Base-by-base conservation (phyloP, 176 grass and related monocot genomes). In the Elymus sibiricus region DNA sequence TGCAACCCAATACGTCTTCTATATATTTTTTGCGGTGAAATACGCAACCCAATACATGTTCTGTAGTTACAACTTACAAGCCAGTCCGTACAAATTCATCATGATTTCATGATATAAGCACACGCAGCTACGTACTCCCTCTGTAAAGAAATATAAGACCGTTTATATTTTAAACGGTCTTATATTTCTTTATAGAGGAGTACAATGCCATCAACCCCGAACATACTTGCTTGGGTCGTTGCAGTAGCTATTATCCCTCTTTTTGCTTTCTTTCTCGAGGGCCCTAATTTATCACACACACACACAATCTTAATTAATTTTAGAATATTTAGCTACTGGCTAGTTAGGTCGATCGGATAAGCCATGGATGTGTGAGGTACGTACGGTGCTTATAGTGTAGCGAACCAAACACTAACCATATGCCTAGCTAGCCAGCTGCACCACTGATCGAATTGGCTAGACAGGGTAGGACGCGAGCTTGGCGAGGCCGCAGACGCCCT, bases 401-500 rank as follows among this genome's bases (percentile, higher is more conserved):
- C 32, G 47, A 34, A 55, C 39, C 37, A n/a, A 74, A 29, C 28
- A 31, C 5, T 31, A 76, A 21, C 19, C 60, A 47, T 67, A 46
- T 46, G 13, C 29, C 35, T 6, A 64, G 44, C 32, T 39, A 74
- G 43, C 70, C 42, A 74, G 70, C 7, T n/a, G n/a, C n/a, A n/a
- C n/a, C n/a, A n/a, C n/a, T n/a, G n/a, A n/a, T n/a, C n/a, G n/a
- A n/a, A n/a, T n/a, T n/a, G n/a, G n/a, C n/a, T 72, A 84, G 82
- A 88, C 84, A 6, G 90, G 90, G 74, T 92, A 90, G 19, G 88
- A 90, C 35, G 88, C 35, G 60, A 86, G 5, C 79, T 83, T 86
- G 68, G 92, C 92, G 61, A 93, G 79, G 31, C 92, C 92, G 53
- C 92, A 93, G 66, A 88, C 82, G 44, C 92, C 92, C 37, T 86